Base-by-base conservation (phyloP, 257 asterid species). In the Solanum tacnaense region DNA sequence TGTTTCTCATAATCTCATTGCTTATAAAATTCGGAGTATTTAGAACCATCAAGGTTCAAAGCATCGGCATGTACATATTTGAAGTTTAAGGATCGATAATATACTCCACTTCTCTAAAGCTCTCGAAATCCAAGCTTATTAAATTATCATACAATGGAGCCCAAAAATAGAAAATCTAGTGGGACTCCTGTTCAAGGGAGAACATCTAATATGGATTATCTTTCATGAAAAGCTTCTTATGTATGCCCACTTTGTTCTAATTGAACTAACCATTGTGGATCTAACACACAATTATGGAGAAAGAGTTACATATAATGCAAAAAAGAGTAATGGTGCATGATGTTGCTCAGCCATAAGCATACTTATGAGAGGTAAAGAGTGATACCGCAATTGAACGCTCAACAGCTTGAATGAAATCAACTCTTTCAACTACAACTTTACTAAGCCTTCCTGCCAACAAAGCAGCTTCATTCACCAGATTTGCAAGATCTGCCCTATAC, bases 401-500 rank as follows among this genome's bases (percentile, higher is more conserved):
- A 81, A 97, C 99, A 56, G 99, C 99, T 23, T 94, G 95, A 89
- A 95, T 93, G 90, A 97, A 97, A 91, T 97, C 99, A 90, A 88
- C 76, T 92, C 92, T 96, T 93, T 96, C 99, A 85, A 97, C 99
- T 73, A 93, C 89, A 38, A 87, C 84, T 91, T 97, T 97, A 90
- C 85, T 92, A 85, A 89, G 91, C 92, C 99, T 94, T 90, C 99
- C 99, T 7, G 99, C 99, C 94, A 97, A 92, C 89, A 97, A 90
- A 86, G 99, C 99, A 89, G 99, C 99, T 92, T 97, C 99, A 87
- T 97, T 97, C 85, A 97, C 99, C 93, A 97, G 92, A 94, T 97
- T 97, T 88, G 98, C 99, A 83, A 97, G 96, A 92, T 97, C 99
- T 84, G 99, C 99, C 94, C 99, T 97, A 95, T 89, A 91, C 87